These are phyloP conservation scores for Dionaea muscipula DNA, from an alignment of 179 eudicot genomes.

Conservation along the genomic window DNA sequence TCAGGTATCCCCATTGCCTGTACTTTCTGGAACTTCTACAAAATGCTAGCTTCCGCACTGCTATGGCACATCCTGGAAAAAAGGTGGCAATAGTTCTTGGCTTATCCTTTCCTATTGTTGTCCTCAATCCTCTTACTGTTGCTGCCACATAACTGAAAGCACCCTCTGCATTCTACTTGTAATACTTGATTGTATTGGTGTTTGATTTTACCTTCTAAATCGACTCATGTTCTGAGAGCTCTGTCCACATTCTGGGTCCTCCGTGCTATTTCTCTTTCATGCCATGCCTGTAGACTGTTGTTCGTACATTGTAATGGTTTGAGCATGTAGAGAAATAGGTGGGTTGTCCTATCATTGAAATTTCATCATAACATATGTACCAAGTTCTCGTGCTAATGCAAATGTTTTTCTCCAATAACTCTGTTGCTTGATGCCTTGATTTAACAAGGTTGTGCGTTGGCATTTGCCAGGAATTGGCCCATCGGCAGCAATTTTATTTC, in stretches of 20 bases:
- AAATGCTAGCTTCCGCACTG: constrained; percentile 63
- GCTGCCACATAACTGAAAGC: too few species aligned
- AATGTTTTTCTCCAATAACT: neutral
- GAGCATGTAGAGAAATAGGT: too few species aligned
- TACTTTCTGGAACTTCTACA: constrained; percentile 84
- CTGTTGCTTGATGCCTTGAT: neutral
- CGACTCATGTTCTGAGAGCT: too few species aligned
- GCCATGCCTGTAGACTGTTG: too few species aligned
- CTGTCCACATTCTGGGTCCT: too few species aligned
- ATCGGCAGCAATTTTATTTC: constrained; percentile 78
- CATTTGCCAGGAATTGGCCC: constrained; percentile 69
- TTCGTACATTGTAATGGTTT: too few species aligned
- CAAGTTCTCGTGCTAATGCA: too few species aligned
- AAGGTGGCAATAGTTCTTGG: constrained; percentile 35
- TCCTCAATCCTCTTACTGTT: too few species aligned
- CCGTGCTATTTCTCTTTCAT: too few species aligned
- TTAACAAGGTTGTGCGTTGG: neutral
- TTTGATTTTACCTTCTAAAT: neutral
- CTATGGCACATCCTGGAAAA: constrained; percentile 92
- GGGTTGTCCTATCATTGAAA: too few species aligned
- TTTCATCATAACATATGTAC: too few species aligned
- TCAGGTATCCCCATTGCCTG: constrained; percentile 90
- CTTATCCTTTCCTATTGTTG: constrained; percentile 6
- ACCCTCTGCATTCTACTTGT: neutral
- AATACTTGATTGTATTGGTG: neutral